Percentiles rank a stretch among this genome's conserved stretches.
These are phyloP conservation scores for Colletotrichum eleusines DNA, from an alignment of 2,329 filamentous ascomycete species.

Conservation along the genomic window DNA sequence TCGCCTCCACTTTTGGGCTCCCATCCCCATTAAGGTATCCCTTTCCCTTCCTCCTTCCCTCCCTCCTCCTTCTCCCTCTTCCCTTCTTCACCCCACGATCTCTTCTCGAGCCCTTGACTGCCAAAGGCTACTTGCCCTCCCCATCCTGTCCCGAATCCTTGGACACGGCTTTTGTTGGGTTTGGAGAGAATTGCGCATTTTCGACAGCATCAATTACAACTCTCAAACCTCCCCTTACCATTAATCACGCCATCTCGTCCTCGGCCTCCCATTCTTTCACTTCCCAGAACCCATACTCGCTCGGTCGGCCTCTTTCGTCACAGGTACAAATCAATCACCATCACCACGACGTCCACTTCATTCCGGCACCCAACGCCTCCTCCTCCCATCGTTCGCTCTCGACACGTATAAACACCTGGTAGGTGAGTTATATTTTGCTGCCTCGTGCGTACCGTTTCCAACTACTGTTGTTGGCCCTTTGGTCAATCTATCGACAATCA, in stretches of 20 bases:
- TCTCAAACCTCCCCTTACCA: constrained; percentile 6
- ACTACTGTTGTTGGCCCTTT: neutral
- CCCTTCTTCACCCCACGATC: constrained; percentile 41
- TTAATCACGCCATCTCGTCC: constrained; percentile 23
- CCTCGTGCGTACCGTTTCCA: neutral
- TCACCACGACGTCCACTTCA: neutral
- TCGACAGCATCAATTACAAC: constrained; percentile 25
- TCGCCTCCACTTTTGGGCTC: constrained; percentile 42
- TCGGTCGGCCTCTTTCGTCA: constrained; percentile 39
- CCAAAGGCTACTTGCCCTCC: constrained; percentile 30
- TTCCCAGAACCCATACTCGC: constrained; percentile 4
- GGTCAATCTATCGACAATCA: neutral
- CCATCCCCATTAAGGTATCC: constrained; percentile 40
- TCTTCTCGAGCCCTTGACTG: constrained; percentile 34
- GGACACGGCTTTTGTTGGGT: constrained; percentile 39
- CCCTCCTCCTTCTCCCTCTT: constrained; percentile 13
- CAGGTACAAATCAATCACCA: constrained; percentile 22
- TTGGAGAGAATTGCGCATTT: constrained; percentile 21
- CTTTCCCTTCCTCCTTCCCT: constrained; percentile 33
- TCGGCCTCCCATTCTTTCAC: constrained; percentile 23
- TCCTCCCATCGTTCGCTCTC: constrained; percentile 38
- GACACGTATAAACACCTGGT: constrained; percentile 7
- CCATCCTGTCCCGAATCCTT: constrained; percentile 37
- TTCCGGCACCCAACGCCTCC: constrained; percentile 26
- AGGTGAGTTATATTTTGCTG: constrained; percentile 13